A percentile compares a stretch with the other conserved stretches of the same genome.
Evolutionary conservation across 306 rosid genomes (phyloP).

Genomic region (Quercus parvula): DNA sequence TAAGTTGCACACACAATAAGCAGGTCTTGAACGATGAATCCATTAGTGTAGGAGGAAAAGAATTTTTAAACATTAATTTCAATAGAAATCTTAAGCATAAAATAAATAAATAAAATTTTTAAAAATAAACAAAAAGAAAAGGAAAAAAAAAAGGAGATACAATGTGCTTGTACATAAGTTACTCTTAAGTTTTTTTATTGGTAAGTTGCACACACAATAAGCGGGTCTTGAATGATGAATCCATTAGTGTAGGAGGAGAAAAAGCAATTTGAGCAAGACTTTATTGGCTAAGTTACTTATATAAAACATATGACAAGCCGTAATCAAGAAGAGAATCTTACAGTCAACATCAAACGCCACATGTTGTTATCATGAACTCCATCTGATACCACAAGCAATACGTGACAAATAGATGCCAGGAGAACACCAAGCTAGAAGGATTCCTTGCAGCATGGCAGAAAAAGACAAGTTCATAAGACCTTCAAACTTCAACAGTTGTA

Average conservation of each 20-base stretch:
- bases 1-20: too few relatives aligned
- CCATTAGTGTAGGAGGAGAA: too few relatives aligned
- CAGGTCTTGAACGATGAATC: too few relatives aligned
- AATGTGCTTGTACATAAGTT: not conserved
- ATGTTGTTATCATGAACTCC: constrained; percentile 68
- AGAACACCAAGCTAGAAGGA: constrained; percentile 76
- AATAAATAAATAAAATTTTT: not conserved
- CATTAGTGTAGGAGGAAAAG: not conserved
- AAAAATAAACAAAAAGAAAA: not conserved
- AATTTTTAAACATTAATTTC: not conserved
- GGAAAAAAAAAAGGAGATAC: not conserved
- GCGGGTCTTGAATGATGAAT: too few relatives aligned
- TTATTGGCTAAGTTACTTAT: not conserved
- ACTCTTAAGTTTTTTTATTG: too few relatives aligned
- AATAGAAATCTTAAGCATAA: not conserved
- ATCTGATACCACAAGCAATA: constrained; percentile 79
- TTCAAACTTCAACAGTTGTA: not conserved
- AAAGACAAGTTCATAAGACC: constrained; percentile 33
- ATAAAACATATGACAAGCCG: not conserved
- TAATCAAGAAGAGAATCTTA: constrained; percentile 22
- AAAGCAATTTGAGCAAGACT: not conserved
- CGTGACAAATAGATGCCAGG: constrained; percentile 70
- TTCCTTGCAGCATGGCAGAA: constrained; percentile 63
- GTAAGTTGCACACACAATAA: too few relatives aligned
- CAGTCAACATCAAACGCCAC: constrained; percentile 90